Percentiles rank a stretch among this genome's conserved stretches.
Conservation (phyloP, 352 stramenopile genomes). For the Thraustotheca clavata region DNA sequence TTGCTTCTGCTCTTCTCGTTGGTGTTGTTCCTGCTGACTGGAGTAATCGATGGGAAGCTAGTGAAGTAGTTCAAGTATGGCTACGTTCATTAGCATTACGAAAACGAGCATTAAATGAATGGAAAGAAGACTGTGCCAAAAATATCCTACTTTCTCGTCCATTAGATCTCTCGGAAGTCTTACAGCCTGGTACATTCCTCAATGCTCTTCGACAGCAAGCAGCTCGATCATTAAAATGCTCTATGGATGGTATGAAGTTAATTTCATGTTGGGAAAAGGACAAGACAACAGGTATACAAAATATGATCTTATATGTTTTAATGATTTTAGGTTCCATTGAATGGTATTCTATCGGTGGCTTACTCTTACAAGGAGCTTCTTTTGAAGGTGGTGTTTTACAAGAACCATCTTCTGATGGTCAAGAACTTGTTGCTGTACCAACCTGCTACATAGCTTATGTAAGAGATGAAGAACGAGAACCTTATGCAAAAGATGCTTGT, state of each 20-base stretch:
- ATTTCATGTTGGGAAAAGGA: conserved; percentile 85
- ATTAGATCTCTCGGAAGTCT: conserved; percentile 84
- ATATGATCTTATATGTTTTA: not conserved
- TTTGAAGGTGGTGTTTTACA: conserved; percentile 73
- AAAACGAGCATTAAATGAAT: conserved; percentile 75
- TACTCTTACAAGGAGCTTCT: conserved; percentile 82
- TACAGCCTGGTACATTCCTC: conserved; percentile 92
- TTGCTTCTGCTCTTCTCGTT: conserved; percentile 65
- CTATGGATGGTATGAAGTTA: conserved; percentile 88
- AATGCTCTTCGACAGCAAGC: conserved; percentile 91
- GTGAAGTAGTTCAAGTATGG: conserved; percentile 62
- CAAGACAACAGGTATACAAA: conserved; percentile 24
- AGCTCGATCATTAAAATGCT: conserved; percentile 65
- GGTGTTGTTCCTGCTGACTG: conserved; percentile 69
- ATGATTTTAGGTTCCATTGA: conserved; percentile 33
- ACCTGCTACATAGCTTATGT: conserved; percentile 78
- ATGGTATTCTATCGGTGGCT: conserved; percentile 71
- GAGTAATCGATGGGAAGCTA: conserved; percentile 76
- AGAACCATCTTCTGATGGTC: conserved; percentile 70
- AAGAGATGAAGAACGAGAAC: conserved; percentile 52
- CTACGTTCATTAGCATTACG: conserved; percentile 67
- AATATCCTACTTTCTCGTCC: conserved; percentile 65
- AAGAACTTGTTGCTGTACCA: conserved; percentile 73
- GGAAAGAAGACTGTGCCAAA: conserved; percentile 50
- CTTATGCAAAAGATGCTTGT: conserved; percentile 62